Percentiles rank a stretch among this genome's conserved stretches.
phyloP scores from a whole-genome alignment of 495 filamentous ascomycete species.

The Hypoxylon fragiforme region DNA sequence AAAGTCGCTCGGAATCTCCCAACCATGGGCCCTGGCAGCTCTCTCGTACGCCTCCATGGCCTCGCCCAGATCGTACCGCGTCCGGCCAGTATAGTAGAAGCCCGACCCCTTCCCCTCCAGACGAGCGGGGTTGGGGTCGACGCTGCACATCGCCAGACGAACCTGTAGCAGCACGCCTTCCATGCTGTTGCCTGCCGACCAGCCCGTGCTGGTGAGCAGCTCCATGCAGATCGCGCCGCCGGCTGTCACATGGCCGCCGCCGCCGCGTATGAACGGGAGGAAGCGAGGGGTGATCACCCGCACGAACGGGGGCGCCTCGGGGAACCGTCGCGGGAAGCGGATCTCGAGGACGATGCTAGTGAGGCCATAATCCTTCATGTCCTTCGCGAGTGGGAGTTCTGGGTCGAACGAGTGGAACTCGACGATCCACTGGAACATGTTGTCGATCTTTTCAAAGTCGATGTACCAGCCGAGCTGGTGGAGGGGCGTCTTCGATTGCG shows the following conservation, averaged over 20 bases:
- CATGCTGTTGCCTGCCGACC: slow-evolving; percentile 71
- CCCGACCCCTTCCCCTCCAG: too few species aligned
- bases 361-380: slow-evolving; percentile 66
- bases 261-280: slow-evolving; percentile 67
- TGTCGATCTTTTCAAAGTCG: slow-evolving; percentile 56
- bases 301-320: slow-evolving; percentile 81
- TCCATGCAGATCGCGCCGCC: slow-evolving; percentile 94
- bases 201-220: slow-evolving; percentile 81
- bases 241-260: slow-evolving; percentile 86
- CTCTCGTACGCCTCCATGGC: slow-evolving; percentile 74
- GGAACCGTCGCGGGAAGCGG: slow-evolving; percentile 73
- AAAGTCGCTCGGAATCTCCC: slow-evolving; percentile 56
- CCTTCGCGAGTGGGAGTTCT: slow-evolving; percentile 67
- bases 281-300: slow-evolving; percentile 84
- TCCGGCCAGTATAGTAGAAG: not conserved
- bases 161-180: slow-evolving; percentile 86
- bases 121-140: slow-evolving; percentile 73
- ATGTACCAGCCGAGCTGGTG: slow-evolving; percentile 87
- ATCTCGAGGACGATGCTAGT: slow-evolving; percentile 78
- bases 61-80: slow-evolving; percentile 68
- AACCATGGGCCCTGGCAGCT: slow-evolving; percentile 69
- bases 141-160: slow-evolving; percentile 69
- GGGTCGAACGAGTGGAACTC: slow-evolving; percentile 83
- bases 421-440: slow-evolving; percentile 92
- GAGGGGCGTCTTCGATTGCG: slow-evolving; percentile 64